These are phyloP conservation scores for Acacia crassicarpa DNA, from an alignment of 306 rosid species.

Conservation along the genomic window DNA sequence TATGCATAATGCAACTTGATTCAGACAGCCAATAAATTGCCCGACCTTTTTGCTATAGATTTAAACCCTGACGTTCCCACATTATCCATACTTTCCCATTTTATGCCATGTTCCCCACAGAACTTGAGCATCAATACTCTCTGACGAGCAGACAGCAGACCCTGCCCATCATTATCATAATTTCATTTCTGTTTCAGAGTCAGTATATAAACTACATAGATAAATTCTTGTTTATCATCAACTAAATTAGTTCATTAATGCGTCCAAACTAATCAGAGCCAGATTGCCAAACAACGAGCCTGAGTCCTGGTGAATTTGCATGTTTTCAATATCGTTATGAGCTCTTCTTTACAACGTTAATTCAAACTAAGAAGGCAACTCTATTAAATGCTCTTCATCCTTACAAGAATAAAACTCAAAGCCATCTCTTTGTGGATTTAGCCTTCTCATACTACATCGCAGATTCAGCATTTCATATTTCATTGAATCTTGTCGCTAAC, in stretches of 20 bases:
- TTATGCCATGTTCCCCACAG: not conserved
- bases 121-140: not conserved
- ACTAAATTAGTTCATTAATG: not conserved
- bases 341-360: not conserved
- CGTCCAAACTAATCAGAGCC: not conserved
- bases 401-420: not conserved
- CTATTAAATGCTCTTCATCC: not conserved
- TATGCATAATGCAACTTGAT: not conserved
- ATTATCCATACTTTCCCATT: not conserved
- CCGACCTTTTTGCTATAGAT: not conserved
- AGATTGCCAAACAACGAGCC: not conserved
- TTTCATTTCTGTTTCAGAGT: not conserved
- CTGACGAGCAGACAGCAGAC: not conserved
- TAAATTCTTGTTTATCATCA: not conserved
- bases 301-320: not conserved
- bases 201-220: not conserved
- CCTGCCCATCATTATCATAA: not conserved
- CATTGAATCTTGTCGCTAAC: not conserved
- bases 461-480: not conserved
- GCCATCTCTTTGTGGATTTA: not conserved
- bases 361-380: not conserved
- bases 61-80: not conserved
- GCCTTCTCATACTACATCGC: not conserved
- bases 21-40: not conserved
- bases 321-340: not conserved